Evolutionary conservation across 495 filamentous ascomycete genomes (phyloP).

Genomic region (Penicillium fimorum): DNA sequence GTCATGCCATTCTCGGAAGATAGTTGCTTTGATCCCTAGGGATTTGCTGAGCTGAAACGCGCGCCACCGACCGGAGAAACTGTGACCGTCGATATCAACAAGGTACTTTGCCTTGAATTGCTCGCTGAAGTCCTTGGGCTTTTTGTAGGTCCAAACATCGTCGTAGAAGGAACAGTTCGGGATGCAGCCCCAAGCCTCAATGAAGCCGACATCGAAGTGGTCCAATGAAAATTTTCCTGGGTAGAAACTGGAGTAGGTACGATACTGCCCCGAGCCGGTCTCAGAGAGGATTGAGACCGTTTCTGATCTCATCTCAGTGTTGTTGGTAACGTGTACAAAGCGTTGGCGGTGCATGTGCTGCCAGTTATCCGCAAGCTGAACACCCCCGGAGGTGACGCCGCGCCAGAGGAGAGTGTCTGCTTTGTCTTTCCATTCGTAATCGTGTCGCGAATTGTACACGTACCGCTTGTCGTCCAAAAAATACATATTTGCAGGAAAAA

Average conservation of each 20-base stretch:
- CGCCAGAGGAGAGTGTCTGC: constrained; percentile 47
- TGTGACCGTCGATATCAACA: constrained; percentile 71
- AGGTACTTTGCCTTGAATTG: constrained; percentile 63
- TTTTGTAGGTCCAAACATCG: constrained; percentile 27
- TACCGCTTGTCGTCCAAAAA: constrained; percentile 70
- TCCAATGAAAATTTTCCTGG: constrained; percentile 29
- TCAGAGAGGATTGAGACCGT: constrained; percentile 23
- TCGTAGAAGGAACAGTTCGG: constrained; percentile 46
- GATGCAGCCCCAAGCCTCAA: constrained; percentile 38
- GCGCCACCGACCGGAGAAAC: constrained; percentile 68
- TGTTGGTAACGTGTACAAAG: constrained; percentile 56
- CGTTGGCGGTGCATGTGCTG: constrained; percentile 46
- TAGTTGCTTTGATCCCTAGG: constrained; percentile 67
- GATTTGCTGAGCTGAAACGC: constrained; percentile 64
- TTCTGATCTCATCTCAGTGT: constrained; percentile 48
- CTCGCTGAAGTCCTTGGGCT: constrained; percentile 33
- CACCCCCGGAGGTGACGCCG: constrained; percentile 49
- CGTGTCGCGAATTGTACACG: constrained; percentile 40
- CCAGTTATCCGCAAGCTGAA: constrained; percentile 35
- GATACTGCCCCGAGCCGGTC: constrained; percentile 21
- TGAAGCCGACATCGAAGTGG: constrained; percentile 46
- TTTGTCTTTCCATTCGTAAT: constrained; percentile 44
- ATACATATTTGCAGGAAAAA: constrained; percentile 77
- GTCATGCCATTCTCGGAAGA: constrained; percentile 78
- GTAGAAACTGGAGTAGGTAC: constrained; percentile 29